Evolutionary conservation across 257 asterid genomes (phyloP).

Genomic region (Voacanga thouarsii): DNA sequence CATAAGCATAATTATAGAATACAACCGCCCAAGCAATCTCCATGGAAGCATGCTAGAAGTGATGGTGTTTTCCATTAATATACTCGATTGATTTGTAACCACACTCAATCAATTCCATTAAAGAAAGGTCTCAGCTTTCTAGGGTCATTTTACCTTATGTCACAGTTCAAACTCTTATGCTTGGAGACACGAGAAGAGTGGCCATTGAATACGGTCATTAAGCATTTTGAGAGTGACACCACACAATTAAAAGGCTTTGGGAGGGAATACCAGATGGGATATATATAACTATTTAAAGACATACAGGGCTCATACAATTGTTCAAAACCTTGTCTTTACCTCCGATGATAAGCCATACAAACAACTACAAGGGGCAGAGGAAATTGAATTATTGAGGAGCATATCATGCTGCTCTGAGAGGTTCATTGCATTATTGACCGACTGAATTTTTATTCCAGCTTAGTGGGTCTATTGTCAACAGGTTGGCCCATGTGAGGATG

Average conservation of each 20-base stretch:
- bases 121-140: slow-evolving; percentile 13
- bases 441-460: slow-evolving; percentile 13
- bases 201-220: not conserved
- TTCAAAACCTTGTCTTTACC: slow-evolving; percentile 18
- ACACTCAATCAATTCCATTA: slow-evolving; percentile 3
- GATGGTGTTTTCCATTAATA: not conserved
- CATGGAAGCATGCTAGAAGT: not conserved
- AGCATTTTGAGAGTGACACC: not conserved
- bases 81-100: not conserved
- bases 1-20: not conserved
- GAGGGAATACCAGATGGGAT: not conserved
- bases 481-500: slow-evolving; percentile 36
- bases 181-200: not conserved
- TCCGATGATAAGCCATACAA: slow-evolving; percentile 2
- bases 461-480: slow-evolving; percentile 25
- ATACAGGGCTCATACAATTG: not conserved
- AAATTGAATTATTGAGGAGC: slow-evolving; percentile 17
- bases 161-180: not conserved
- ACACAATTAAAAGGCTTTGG: not conserved
- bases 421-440: slow-evolving; percentile 27
- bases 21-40: slow-evolving; percentile 11
- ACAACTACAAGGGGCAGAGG: slow-evolving; percentile 1
- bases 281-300: not conserved
- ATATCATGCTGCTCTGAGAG: not conserved
- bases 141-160: slow-evolving; percentile 1